A percentile compares a stretch with the other conserved stretches of the same genome.
These are phyloP conservation scores for Elaeis guineensis DNA, from an alignment of 176 grass and related monocot genomes.

Conservation along the genomic window DNA sequence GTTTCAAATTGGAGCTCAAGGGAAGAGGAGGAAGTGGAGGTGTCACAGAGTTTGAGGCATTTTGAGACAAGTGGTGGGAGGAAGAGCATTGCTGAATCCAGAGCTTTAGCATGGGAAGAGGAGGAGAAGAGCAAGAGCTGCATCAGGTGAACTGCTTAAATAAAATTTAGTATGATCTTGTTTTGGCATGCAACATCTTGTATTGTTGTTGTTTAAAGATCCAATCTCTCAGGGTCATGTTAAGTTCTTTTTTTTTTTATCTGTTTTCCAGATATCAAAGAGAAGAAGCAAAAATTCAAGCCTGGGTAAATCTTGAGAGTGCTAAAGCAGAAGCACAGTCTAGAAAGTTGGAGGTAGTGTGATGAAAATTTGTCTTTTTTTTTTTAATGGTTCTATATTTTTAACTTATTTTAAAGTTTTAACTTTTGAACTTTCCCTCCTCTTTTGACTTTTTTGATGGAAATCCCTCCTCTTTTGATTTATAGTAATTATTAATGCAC, in stretches of 20 bases:
- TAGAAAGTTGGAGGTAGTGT: conserved; percentile 80
- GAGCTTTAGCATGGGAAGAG: conserved; percentile 61
- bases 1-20: conserved; percentile 72
- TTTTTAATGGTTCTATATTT: too few species aligned
- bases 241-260: conserved; percentile 2
- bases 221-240: not conserved
- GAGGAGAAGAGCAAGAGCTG: conserved; percentile 92
- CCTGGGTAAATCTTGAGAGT: conserved; percentile 91
- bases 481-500: too few species aligned
- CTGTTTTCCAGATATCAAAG: conserved; percentile 65
- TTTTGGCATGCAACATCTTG: too few species aligned
- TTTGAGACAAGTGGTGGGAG: conserved; percentile 57
- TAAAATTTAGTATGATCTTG: not conserved
- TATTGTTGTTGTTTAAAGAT: too few species aligned
- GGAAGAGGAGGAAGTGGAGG: conserved; percentile 93
- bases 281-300: conserved; percentile 94
- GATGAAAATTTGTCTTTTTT: too few species aligned
- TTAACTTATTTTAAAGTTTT: too few species aligned
- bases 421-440: too few species aligned
- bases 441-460: too few species aligned
- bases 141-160: conserved; percentile 43
- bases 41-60: conserved; percentile 85
- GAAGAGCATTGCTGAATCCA: conserved; percentile 37
- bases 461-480: too few species aligned
- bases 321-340: conserved; percentile 97